Evolutionary conservation across 768 basidiomycete genomes (phyloP), one percentile per base, ranked within the genome.

Genomic region (Clavaria fumosa): DNA sequence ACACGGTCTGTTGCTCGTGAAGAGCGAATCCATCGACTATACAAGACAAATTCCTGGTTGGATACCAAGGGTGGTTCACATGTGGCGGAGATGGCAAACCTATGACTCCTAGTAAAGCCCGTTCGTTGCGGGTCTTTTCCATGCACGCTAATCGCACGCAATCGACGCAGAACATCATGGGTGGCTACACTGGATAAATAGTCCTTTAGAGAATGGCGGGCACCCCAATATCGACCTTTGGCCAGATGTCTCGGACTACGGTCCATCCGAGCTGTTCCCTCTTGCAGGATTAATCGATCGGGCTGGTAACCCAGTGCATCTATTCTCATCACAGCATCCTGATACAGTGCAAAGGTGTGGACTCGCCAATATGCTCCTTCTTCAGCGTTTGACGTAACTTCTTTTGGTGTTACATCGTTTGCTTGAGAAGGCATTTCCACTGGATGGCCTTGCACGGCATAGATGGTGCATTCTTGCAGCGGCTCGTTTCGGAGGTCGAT

Each of bases 401-500:
- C n/a, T n/a, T 11, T 37, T 20, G 23, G 39, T 19, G 17, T 35
- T 43, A 28, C 17, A 22, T 32, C 35, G 12, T 40, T 10, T 18
- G n/a, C 6, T 20, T 40, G 32, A 35, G 43, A 32, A 67, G 75
- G 24, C 81, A 84, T 51, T 82, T 82, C 51, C 67, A 70, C 45
- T 83, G 80, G 83, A 88, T 89, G 85, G 80, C 81, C 4, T 59
- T 71, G 45, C 75, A 82, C 44, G 74, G 75, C 31, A 70, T 89
- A 26, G 80, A 86, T 43, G 85, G 84, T 9, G 81, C 70, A 2
- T 85, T 88, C 52, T 51, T 88, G 14, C 84, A 88, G 53, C 73
- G 85, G 3, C 86, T 85, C 50, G 68, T 68, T 1, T 67, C 72
- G 2, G 69, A 82, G 49, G 75, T 72, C 28, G 79, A 83, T 48